phyloP scores from a whole-genome alignment of 208 protist genomes.

The Tetramitus jugosus region DNA sequence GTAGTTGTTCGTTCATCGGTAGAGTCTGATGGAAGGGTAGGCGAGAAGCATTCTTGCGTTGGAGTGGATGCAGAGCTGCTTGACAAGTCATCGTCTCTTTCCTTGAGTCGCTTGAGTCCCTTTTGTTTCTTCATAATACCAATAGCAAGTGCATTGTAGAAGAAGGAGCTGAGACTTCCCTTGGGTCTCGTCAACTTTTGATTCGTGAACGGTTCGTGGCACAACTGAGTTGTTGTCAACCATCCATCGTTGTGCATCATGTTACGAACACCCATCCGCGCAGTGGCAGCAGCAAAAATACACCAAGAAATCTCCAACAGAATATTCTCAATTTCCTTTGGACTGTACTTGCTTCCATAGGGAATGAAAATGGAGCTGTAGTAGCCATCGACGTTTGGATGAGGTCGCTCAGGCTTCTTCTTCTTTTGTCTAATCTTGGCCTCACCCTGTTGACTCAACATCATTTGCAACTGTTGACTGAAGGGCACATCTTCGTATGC shows the following conservation, averaged over 20 bases:
- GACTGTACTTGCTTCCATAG: background rate
- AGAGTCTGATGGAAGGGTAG: too few species aligned
- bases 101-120: too few species aligned
- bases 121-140: too few species aligned
- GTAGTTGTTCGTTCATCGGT: too few species aligned
- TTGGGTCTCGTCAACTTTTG: background rate
- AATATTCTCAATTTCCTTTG: background rate
- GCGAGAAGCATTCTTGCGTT: too few species aligned
- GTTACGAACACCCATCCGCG: background rate
- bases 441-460: background rate
- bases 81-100: too few species aligned
- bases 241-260: too few species aligned
- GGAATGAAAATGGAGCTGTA: background rate
- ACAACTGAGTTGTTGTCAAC: too few species aligned
- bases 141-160: too few species aligned
- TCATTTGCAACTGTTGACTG: background rate
- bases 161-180: too few species aligned
- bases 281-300: background rate
- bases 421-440: constrained; percentile 1
- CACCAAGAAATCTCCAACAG: background rate
- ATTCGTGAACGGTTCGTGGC: background rate
- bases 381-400: background rate
- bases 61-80: too few species aligned
- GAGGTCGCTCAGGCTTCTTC: background rate
- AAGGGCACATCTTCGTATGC: background rate